Evolutionary conservation across 1,284 basidiomycete genomes (phyloP), one percentile per base, ranked within the genome.

Genomic region (Moesziomyces sp.): DNA sequence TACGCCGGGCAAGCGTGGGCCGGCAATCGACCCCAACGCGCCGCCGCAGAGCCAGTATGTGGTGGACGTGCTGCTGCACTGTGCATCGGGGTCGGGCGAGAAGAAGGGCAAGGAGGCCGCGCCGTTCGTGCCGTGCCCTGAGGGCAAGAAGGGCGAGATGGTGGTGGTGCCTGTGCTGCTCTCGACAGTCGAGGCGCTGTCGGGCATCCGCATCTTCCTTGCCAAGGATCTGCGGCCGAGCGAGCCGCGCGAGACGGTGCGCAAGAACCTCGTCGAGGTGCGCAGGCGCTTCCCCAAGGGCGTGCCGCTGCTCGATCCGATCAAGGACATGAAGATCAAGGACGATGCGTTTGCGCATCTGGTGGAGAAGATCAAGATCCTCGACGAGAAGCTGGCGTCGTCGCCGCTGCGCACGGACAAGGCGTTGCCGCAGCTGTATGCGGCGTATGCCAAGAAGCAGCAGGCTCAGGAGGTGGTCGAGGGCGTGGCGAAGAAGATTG

Each of bases 311-410:
- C 87, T 99, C 8, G 97, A 99, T 83, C 97, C 97, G 0, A 87
- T 98, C 55, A 88, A 93, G 79, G 94, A 98, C 84, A 96, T 99
- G 94, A 91, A 91, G 28, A 97, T 99, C 84, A 92, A 92, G 70
- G 97, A 99, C 81, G 92, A 93, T 43, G 92, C 91, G 69, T 99
- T 99, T 86, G 90, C 90, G 80, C 90, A 91, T 58, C 88, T 99
- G 4, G 60, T 83, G 3, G 74, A 75, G 40, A 83, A 83, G 66
- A 77, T 81, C 54, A 76, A 68, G 50, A 74, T 81, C 30, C 59
- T 83, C 34, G 67, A 73, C 14, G 48, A 57, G 45, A 74, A 71
- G 46, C 64, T 82, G 16, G 58, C 50, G 9, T 52, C 74, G 26
- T 68, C 75, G 6, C 46, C 71, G 0, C 54, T 81, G 38, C 64